Percentiles rank a stretch among this genome's conserved stretches.
Evolutionary conservation across 2,329 filamentous ascomycete genomes (phyloP).

Genomic region (Xylariaceae sp.): DNA sequence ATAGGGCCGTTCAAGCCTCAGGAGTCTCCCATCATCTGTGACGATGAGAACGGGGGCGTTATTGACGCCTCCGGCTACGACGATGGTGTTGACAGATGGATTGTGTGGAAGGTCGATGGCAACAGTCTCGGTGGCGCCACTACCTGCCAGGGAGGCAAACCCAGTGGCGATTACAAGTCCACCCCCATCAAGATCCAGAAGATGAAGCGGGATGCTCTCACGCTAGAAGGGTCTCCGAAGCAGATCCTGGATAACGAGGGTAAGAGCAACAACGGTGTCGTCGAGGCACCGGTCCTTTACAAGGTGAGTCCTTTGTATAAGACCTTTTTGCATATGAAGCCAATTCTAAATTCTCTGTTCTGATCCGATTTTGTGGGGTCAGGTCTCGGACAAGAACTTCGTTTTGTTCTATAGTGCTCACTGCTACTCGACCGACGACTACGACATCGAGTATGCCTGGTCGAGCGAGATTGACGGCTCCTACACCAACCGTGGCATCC

Average conservation of each 20-base stretch:
- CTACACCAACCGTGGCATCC: constrained; percentile 28
- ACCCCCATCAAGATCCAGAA: constrained; percentile 31
- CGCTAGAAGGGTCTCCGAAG: constrained; percentile 22
- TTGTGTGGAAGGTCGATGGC: constrained; percentile 32
- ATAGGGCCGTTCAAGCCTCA: constrained; percentile 27
- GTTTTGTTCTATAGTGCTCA: constrained; percentile 32
- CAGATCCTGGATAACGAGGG: constrained; percentile 30
- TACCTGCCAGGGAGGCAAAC: constrained; percentile 26
- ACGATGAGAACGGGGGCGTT: constrained; percentile 26
- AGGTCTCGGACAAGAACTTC: constrained; percentile 24
- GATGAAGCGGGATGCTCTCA: constrained; percentile 28
- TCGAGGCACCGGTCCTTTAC: constrained; percentile 29
- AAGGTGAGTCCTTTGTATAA: constrained; percentile 7
- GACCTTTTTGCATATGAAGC: neutral
- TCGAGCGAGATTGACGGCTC: constrained; percentile 29
- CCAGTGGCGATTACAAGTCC: constrained; percentile 23
- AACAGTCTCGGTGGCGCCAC: constrained; percentile 30
- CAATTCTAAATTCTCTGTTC: neutral
- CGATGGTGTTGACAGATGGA: constrained; percentile 30
- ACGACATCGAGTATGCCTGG: constrained; percentile 32
- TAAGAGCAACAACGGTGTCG: constrained; percentile 27
- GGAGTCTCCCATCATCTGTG: constrained; percentile 26
- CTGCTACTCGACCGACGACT: constrained; percentile 32
- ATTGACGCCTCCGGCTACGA: constrained; percentile 31
- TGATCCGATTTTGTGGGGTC: neutral